Base-by-base conservation (phyloP, 1,284 basidiomycete genomes). In the Veloboletus limbatus region DNA sequence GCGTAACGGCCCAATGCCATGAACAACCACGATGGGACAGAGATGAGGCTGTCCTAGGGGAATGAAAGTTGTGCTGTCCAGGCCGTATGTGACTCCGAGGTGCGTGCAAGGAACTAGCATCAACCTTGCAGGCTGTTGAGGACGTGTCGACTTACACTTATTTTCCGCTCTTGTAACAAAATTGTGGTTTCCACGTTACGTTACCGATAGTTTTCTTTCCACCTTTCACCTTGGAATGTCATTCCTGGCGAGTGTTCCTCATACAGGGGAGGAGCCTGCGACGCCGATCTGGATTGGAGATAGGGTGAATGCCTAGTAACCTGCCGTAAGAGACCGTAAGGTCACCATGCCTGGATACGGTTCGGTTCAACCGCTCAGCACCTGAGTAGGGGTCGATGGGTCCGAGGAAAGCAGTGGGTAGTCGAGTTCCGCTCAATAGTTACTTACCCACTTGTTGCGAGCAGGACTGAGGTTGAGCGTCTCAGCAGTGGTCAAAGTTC, bases 171-270 rank as follows among this genome's bases (percentile, higher is more conserved):
- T 36, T 42, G 54, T 26, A 47, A 52, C 45, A 46, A 32, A 36
- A 31, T 36, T 44, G 34, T 25, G 36, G 45, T 51, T 57, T 58
- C 56, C 54, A 55, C 52, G 45, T 58, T 63, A 61, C 57, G 57
- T 59, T 54, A 63, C 46, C 37, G 11, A 37, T 39, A 36, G 9
- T 34, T 38, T 26, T 44, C 40, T 45, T 45, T 47, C 33, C 30
- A 34, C 34, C 34, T 27, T 49, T 35, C 33, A 22, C 22, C 36
- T 25, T 36, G 33, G 36, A n/a, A 47, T 17, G 41, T 45, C 43
- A 57, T 55, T 45, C 52, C 33, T 45, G 27, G 48, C 42, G 42
- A 52, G 34, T 33, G 38, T 43, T 56, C 46, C 39, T 42, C 38
- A 47, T 47, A 31, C 28, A 45, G 43, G 39, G 46, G 44, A 43